Base-by-base conservation (phyloP, 306 rosid species). In the Prunus mongolica region DNA sequence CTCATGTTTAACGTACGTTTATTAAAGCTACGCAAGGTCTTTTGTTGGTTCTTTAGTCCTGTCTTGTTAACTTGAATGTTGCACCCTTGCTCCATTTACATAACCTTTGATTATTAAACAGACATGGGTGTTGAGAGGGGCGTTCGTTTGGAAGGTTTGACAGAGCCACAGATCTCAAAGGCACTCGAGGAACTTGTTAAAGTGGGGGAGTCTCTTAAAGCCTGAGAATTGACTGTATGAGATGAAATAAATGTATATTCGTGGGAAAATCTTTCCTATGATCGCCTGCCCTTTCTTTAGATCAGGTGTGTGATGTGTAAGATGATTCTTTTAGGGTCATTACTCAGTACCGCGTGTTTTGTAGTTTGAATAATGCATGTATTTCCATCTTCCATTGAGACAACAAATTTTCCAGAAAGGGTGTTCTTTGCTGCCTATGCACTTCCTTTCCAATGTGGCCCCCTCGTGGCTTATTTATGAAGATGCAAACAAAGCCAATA, bases 111-210 rank as follows among this genome's bases (percentile, higher is more conserved):
- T 83, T 68, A n/a, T 68, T 22, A 45, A 49, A 20, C 72, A 96
- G 99, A 92, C 80, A 65, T 88, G 87, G 99, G 99, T 8, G 90
- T 92, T 61, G 97, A 92, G 82, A 92, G 86, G 83, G 91, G 91
- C 73, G 82, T 93, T 79, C 90, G 81, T 69, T 78, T 95, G 79
- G 99, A 92, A 79, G 99, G 98, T 57, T 80, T 92, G 82, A 73
- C 89, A 3, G 99, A 96, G 84, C 79, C 81, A 24, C 97, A 90
- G 67, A 95, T 95, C 83, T 83, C 66, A 5, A 95, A 95, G 93
- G 88, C 93, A 22, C 97, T 92, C 8, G 90, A 95, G 86, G 93
- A 92, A 65, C 83, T 95, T 34, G 93, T 71, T 11, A 92, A 89
- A 83, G 93, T 79, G 0, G 92, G 97, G 76, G 80, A 81, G 77